A percentile compares a stretch with the other conserved stretches of the same genome.
These are phyloP conservation scores for Metschnikowia santaceciliae DNA, from an alignment of 805 yeast genomes.

Conservation along the genomic window DNA sequence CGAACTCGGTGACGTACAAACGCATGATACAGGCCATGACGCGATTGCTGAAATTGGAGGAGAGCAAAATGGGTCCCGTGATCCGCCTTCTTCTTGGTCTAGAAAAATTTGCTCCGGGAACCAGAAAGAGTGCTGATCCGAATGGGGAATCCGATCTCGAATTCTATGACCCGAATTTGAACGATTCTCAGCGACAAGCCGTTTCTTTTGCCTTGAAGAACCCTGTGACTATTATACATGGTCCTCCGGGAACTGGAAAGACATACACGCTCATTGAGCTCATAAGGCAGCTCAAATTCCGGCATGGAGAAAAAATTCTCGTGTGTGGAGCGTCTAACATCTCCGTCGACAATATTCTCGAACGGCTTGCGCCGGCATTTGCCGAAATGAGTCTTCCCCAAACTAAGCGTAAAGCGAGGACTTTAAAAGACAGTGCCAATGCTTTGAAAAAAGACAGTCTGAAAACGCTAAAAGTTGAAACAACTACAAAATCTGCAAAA, in stretches of 20 bases:
- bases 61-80: slow-evolving; percentile 26
- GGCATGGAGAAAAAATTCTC: slow-evolving; percentile 49
- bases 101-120: slow-evolving; percentile 24
- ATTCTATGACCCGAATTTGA: slow-evolving; percentile 46
- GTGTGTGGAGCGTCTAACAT: slow-evolving; percentile 95
- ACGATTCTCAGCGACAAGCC: slow-evolving; percentile 71
- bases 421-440: background rate
- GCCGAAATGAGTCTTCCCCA: background rate
- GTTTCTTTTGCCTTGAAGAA: slow-evolving; percentile 58
- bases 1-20: slow-evolving; percentile 68
- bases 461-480: background rate
- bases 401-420: background rate
- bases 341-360: slow-evolving; percentile 86
- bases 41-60: slow-evolving; percentile 50
- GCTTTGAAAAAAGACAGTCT: background rate
- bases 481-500: slow-evolving; percentile 3
- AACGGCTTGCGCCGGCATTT: slow-evolving; percentile 50
- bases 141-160: slow-evolving; percentile 2
- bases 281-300: slow-evolving; percentile 62
- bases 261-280: slow-evolving; percentile 83
- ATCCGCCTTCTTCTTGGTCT: slow-evolving; percentile 48
- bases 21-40: slow-evolving; percentile 77
- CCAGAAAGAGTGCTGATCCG: background rate
- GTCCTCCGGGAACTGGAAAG: slow-evolving; percentile 81
- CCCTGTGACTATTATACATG: slow-evolving; percentile 64